Conservation (phyloP, 805 yeast species). For the Wickerhamiella australiensis region DNA sequence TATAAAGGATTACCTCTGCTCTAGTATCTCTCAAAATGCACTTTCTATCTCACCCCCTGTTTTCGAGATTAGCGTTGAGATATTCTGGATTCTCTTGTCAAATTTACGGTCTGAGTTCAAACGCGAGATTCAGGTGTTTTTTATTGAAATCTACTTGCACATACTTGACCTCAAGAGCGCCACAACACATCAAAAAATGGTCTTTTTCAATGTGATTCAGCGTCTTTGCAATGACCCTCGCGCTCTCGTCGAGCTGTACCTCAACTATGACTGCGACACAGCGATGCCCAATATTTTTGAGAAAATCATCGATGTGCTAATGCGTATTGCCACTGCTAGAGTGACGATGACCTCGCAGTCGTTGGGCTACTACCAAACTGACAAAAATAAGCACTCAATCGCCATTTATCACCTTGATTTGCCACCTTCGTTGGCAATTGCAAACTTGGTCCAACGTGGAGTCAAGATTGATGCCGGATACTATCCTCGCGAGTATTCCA, state of each 20-base stretch:
- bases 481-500: constrained; percentile 64
- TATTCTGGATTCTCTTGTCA: constrained; percentile 79
- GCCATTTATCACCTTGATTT: constrained; percentile 63
- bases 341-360: constrained; percentile 64
- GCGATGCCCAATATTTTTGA: constrained; percentile 71
- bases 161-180: constrained; percentile 85
- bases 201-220: constrained; percentile 66
- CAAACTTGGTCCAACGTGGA: constrained; percentile 39
- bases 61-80: constrained; percentile 81
- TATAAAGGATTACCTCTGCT: constrained; percentile 69
- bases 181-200: constrained; percentile 84
- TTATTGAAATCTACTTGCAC: constrained; percentile 88
- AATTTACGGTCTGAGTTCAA: constrained; percentile 80
- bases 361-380: constrained; percentile 42
- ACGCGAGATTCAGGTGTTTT: constrained; percentile 84
- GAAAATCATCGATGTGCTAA: constrained; percentile 62
- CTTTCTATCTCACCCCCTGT: constrained; percentile 86
- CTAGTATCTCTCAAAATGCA: constrained; percentile 78
- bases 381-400: constrained; percentile 40
- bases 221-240: constrained; percentile 80
- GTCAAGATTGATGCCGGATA: constrained; percentile 17
- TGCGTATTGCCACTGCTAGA: constrained; percentile 55
- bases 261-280: constrained; percentile 90
- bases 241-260: constrained; percentile 78
- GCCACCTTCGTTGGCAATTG: constrained; percentile 65